These are phyloP conservation scores for Metschnikowia baotianmanensis DNA, from an alignment of 805 yeast genomes.

Conservation along the genomic window DNA sequence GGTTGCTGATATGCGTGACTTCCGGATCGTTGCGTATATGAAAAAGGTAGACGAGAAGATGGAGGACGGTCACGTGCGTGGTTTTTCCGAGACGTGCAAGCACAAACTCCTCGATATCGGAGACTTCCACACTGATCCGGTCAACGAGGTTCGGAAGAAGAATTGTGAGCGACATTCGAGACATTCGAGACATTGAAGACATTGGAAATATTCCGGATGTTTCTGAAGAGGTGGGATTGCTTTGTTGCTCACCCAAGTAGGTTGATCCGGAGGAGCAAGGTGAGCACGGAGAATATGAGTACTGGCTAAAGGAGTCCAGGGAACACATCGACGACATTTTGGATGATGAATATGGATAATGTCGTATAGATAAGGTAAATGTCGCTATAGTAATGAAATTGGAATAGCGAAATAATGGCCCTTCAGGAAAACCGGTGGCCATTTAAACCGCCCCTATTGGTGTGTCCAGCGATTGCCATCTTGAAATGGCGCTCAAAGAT, in stretches of 20 bases:
- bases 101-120: slow-evolving; percentile 13
- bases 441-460: not conserved
- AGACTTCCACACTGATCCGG: slow-evolving; percentile 3
- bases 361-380: no score
- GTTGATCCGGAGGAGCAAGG: slow-evolving; percentile 14
- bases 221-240: no score
- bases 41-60: slow-evolving; percentile 16
- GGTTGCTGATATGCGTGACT: slow-evolving; percentile 8
- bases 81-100: not conserved
- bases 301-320: slow-evolving; percentile 6
- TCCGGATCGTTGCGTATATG: slow-evolving; percentile 4
- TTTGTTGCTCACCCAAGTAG: not conserved
- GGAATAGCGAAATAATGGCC: no score
- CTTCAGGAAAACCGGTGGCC: no score
- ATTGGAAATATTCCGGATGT: no score
- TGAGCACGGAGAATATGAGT: slow-evolving; percentile 17
- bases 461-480: not conserved
- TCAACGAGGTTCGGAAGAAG: slow-evolving; percentile 17
- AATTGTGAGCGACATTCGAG: slow-evolving; percentile 3
- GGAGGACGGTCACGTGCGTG: slow-evolving; percentile 8
- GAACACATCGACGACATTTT: not conserved
- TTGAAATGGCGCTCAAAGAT: not conserved
- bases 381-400: no score
- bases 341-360: not conserved
- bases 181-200: not conserved